A percentile compares a stretch with the other conserved stretches of the same genome.
These are phyloP conservation scores for Fusarium falciforme DNA, from an alignment of 2,329 filamentous ascomycete genomes.

Conservation along the genomic window DNA sequence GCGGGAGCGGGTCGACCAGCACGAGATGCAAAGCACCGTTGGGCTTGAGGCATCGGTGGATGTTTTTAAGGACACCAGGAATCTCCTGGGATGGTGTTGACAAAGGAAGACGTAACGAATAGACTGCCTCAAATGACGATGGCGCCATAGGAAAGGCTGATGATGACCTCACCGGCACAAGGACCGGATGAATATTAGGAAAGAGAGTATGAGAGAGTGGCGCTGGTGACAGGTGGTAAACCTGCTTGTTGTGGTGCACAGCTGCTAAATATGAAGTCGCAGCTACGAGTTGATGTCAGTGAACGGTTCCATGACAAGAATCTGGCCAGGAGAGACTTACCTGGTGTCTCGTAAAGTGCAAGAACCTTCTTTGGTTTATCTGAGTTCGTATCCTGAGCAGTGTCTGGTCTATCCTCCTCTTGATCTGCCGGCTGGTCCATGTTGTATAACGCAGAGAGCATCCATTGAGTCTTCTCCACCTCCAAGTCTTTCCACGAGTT, in stretches of 20 bases:
- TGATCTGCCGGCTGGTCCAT: slow-evolving; percentile 44
- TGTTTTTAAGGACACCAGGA: slow-evolving; percentile 65
- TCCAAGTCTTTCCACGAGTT: slow-evolving; percentile 49
- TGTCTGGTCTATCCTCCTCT: not conserved
- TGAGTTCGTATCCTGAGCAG: slow-evolving; percentile 41
- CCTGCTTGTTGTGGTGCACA: slow-evolving; percentile 21
- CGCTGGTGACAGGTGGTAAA: slow-evolving; percentile 29
- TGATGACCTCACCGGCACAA: slow-evolving; percentile 52
- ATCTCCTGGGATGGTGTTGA: slow-evolving; percentile 67
- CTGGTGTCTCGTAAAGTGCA: slow-evolving; percentile 30
- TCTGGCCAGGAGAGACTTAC: not conserved
- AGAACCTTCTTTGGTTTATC: slow-evolving; percentile 22
- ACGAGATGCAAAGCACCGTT: slow-evolving; percentile 68
- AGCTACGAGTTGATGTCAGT: slow-evolving; percentile 6
- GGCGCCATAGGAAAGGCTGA: slow-evolving; percentile 53
- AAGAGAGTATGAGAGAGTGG: slow-evolving; percentile 45
- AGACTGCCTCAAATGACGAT: slow-evolving; percentile 60
- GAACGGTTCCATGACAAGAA: not conserved
- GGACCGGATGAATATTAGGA: slow-evolving; percentile 55
- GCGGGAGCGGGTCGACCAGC: slow-evolving; percentile 71
- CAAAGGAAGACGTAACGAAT: slow-evolving; percentile 67
- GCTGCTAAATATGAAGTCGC: slow-evolving; percentile 28
- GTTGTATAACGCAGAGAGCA: slow-evolving; percentile 67
- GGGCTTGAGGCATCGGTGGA: slow-evolving; percentile 66
- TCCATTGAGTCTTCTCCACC: slow-evolving; percentile 68